phyloP scores from a whole-genome alignment of 2,329 filamentous ascomycete genomes.

The Aspergillaceae sp. region DNA sequence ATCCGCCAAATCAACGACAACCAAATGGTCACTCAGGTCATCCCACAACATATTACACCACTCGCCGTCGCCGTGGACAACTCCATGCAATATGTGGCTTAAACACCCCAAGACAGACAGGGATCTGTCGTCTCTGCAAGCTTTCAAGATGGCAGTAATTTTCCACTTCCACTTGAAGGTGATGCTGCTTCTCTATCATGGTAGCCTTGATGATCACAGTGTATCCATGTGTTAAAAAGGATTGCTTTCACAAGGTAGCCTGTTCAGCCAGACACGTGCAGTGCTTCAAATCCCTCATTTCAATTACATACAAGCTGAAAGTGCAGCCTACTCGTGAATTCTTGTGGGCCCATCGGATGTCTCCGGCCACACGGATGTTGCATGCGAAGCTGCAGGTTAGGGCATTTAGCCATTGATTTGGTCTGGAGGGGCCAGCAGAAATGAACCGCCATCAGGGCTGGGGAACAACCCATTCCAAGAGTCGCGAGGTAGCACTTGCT shows the following conservation, averaged over 20 bases:
- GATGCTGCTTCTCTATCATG: slow-evolving; percentile 8
- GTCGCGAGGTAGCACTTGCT: no score
- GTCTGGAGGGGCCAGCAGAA: not conserved
- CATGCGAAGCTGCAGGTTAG: slow-evolving; percentile 20
- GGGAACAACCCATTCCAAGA: no score
- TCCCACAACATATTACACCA: slow-evolving; percentile 21
- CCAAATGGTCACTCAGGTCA: slow-evolving; percentile 5
- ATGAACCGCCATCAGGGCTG: not conserved
- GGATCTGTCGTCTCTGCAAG: slow-evolving; percentile 6
- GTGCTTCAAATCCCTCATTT: slow-evolving; percentile 14
- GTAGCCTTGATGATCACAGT: slow-evolving; percentile 23
- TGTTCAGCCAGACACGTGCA: slow-evolving; percentile 17
- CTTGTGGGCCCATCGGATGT: slow-evolving; percentile 19
- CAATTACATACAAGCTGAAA: slow-evolving; percentile 11
- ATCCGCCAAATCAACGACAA: slow-evolving; percentile 21
- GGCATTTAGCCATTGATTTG: slow-evolving; percentile 12
- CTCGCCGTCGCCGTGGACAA: slow-evolving; percentile 12
- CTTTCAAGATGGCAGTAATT: slow-evolving; percentile 15
- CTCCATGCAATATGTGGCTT: slow-evolving; percentile 9
- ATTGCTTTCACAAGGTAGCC: slow-evolving; percentile 22
- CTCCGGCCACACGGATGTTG: slow-evolving; percentile 12
- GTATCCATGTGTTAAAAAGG: slow-evolving; percentile 17
- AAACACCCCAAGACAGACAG: slow-evolving; percentile 18
- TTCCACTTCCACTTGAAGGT: slow-evolving; percentile 13
- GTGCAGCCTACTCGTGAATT: slow-evolving; percentile 13